A percentile compares a stretch with the other conserved stretches of the same genome.
phyloP scores from a whole-genome alignment of 2,329 filamentous ascomycete species.

The Talaromyces pinophilus region DNA sequence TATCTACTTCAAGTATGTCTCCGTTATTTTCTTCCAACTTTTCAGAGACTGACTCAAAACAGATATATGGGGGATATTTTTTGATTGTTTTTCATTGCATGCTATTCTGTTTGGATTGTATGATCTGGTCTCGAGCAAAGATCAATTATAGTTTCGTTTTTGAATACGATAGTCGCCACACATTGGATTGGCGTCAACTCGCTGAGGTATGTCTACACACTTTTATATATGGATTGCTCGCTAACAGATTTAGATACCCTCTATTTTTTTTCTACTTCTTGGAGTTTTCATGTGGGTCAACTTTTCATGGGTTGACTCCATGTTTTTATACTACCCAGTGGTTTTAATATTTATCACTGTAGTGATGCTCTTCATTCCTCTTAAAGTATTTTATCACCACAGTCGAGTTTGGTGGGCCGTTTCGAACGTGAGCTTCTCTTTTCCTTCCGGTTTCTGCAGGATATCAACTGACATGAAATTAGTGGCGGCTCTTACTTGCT shows the following conservation, averaged over 20 bases:
- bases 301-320: conserved; percentile 67
- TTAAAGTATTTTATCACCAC: conserved; percentile 70
- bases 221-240: not conserved
- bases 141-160: conserved; percentile 98
- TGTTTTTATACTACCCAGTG: conserved; percentile 86
- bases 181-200: conserved; percentile 86
- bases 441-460: not conserved
- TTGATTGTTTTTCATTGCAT: conserved; percentile 76
- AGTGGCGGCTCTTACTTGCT: conserved; percentile 83
- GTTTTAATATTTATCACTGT: conserved; percentile 71
- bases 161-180: conserved; percentile 85
- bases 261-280: conserved; percentile 72
- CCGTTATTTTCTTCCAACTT: not conserved
- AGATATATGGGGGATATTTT: conserved; percentile 93
- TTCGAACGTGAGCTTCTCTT: conserved; percentile 67
- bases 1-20: conserved; percentile 66
- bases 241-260: conserved; percentile 63
- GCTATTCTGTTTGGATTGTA: conserved; percentile 83
- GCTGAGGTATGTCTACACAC: conserved; percentile 58
- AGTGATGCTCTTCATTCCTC: conserved; percentile 72
- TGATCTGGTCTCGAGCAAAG: conserved; percentile 77
- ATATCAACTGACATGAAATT: conserved; percentile 32
- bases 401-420: conserved; percentile 85
- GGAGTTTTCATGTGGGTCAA: conserved; percentile 88
- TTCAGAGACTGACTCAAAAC: not conserved